These are phyloP conservation scores for Trifolium repens DNA, from an alignment of 306 rosid genomes.

Conservation along the genomic window DNA sequence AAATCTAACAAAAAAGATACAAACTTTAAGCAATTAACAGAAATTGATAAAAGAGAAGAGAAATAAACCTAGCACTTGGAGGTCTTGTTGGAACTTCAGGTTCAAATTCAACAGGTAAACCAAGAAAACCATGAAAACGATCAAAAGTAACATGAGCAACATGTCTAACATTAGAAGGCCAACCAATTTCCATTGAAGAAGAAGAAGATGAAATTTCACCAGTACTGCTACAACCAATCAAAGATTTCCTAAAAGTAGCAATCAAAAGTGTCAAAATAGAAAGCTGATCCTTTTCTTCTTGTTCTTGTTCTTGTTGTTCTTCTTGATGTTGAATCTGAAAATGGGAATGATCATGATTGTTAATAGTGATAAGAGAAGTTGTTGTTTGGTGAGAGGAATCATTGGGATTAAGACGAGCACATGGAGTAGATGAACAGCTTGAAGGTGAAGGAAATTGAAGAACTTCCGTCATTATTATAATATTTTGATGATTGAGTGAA, in stretches of 20 bases:
- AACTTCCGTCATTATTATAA: slow-evolving; percentile 70
- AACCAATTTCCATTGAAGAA: slow-evolving; percentile 94
- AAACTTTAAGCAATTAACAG: not conserved
- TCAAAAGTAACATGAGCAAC: slow-evolving; percentile 98
- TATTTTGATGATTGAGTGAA: slow-evolving; percentile 44
- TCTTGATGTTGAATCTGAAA: slow-evolving; percentile 27
- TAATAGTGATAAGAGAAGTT: slow-evolving; percentile 53
- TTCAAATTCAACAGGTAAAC: slow-evolving; percentile 94
- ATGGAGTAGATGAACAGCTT: slow-evolving; percentile 66
- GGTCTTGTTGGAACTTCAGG: slow-evolving; percentile 91
- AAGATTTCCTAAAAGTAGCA: slow-evolving; percentile 82
- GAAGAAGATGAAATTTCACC: slow-evolving; percentile 50
- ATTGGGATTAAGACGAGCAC: slow-evolving; percentile 8
- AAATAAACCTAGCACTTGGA: slow-evolving; percentile 86
- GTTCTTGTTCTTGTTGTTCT: not conserved
- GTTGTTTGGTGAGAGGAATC: slow-evolving; percentile 51
- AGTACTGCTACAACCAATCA: slow-evolving; percentile 68
- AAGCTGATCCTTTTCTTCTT: slow-evolving; percentile 78
- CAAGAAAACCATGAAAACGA: slow-evolving; percentile 97
- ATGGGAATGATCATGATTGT: not conserved
- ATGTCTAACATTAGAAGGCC: slow-evolving; percentile 93
- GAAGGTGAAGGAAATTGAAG: slow-evolving; percentile 87
- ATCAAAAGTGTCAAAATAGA: slow-evolving; percentile 74
- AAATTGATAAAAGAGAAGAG: not conserved
- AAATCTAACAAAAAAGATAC: not conserved